Conservation (phyloP, 495 filamentous ascomycete species). For the Cladorrhinum samala region DNA sequence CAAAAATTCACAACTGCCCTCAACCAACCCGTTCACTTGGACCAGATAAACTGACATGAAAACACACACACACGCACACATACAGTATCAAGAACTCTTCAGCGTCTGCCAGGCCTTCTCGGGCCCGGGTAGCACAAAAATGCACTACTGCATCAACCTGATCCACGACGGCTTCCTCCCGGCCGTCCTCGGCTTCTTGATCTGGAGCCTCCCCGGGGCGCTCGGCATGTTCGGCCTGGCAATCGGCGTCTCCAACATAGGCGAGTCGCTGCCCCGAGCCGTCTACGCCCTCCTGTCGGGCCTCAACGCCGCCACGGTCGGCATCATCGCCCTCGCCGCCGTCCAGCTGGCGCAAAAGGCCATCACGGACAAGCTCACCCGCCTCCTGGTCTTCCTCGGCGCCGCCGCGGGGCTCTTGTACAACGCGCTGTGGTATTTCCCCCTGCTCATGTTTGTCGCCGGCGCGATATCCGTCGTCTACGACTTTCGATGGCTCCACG, state of each 20-base stretch:
- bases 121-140: slow-evolving; percentile 74
- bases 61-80: too few relatives aligned
- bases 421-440: slow-evolving; percentile 79
- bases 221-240: slow-evolving; percentile 70
- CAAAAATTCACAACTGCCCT: too few relatives aligned
- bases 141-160: slow-evolving; percentile 67
- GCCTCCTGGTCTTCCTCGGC: slow-evolving; percentile 62
- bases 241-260: slow-evolving; percentile 60
- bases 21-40: too few relatives aligned
- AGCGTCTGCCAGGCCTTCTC: slow-evolving; percentile 69
- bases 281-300: slow-evolving; percentile 75
- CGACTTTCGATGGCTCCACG: slow-evolving; percentile 52
- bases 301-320: slow-evolving; percentile 72
- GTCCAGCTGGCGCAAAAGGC: slow-evolving; percentile 68
- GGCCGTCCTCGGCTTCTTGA: slow-evolving; percentile 58
- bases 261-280: slow-evolving; percentile 53
- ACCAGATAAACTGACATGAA: too few relatives aligned
- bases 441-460: slow-evolving; percentile 56
- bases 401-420: slow-evolving; percentile 67
- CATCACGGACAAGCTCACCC: slow-evolving; percentile 64
- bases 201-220: slow-evolving; percentile 75
- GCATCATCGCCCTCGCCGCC: slow-evolving; percentile 72
- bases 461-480: slow-evolving; percentile 54
- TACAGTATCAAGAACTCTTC: slow-evolving; percentile 70
- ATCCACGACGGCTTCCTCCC: slow-evolving; percentile 58